Evolutionary conservation across 805 yeast genomes (phyloP).

Genomic region (Myxozyma mucilagina): DNA sequence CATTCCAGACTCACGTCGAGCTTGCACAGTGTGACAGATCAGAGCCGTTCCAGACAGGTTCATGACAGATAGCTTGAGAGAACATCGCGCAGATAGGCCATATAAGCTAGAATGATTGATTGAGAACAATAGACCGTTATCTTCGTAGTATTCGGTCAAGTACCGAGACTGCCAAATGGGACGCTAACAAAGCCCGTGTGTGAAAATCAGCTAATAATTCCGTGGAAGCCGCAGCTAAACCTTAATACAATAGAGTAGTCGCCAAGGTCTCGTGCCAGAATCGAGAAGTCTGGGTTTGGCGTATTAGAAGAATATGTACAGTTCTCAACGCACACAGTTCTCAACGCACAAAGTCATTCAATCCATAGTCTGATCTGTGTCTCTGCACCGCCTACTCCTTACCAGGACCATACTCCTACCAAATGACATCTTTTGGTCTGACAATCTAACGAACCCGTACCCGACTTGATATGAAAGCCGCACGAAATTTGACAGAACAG

Average conservation of each 20-base stretch:
- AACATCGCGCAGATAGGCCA: background rate
- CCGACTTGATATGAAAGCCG: background rate
- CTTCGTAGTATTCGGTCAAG: no score
- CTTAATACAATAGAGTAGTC: background rate
- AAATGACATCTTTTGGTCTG: background rate
- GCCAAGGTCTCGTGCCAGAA: no score
- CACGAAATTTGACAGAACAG: background rate
- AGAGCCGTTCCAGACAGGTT: background rate
- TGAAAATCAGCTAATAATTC: background rate
- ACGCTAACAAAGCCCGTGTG: background rate
- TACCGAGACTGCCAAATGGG: background rate
- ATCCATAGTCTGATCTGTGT: no score
- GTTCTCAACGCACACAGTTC: no score
- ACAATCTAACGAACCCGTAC: background rate
- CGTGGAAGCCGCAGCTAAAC: background rate
- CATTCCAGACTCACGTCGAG: background rate
- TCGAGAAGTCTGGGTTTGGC: no score
- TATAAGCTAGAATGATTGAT: background rate
- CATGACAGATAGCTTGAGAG: conserved; percentile 1
- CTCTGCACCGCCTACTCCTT: no score
- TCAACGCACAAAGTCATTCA: no score
- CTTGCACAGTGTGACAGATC: conserved; percentile 48
- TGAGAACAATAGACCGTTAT: no score
- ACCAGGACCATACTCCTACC: background rate
- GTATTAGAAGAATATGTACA: no score